These are phyloP conservation scores for Bolboschoenoplectus hybrid DNA, from an alignment of 202 grass and related monocot species.

Conservation along the genomic window DNA sequence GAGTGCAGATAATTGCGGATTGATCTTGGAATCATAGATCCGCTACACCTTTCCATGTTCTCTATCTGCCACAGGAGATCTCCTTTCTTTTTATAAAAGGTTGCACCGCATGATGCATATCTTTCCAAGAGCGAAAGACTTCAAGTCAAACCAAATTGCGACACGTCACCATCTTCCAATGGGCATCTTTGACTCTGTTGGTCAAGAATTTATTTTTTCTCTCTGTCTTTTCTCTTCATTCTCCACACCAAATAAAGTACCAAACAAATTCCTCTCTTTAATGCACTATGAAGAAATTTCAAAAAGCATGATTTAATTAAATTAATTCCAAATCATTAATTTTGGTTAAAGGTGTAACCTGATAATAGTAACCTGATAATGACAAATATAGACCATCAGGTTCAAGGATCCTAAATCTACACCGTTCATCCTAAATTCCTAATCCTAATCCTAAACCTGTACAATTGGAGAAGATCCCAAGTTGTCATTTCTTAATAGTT, in stretches of 20 bases:
- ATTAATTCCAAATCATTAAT: not conserved
- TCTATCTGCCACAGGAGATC: not conserved
- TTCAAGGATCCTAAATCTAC: not conserved
- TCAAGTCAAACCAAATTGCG: slow-evolving; percentile 8
- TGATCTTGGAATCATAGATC: not conserved
- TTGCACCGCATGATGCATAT: not conserved
- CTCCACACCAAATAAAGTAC: not conserved
- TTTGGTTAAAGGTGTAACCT: not conserved
- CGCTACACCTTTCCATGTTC: not conserved
- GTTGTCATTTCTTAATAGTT: not conserved
- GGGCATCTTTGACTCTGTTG: not conserved
- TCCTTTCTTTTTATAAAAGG: not conserved
- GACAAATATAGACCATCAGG: not conserved
- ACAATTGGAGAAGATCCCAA: not conserved
- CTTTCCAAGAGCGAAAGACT: slow-evolving; percentile 23
- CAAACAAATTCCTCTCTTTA: slow-evolving; percentile 4
- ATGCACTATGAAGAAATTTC: not conserved
- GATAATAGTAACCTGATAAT: no score
- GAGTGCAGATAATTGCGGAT: not conserved
- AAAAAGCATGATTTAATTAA: not conserved
- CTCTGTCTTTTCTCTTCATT: not conserved
- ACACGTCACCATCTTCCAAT: slow-evolving; percentile 19
- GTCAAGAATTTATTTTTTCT: not conserved
- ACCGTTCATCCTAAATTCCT: not conserved
- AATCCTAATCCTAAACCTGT: not conserved